Percentiles rank a stretch among this genome's conserved stretches.
Evolutionary conservation across 208 protist species (phyloP).

Genomic region (Lotmaria passim): DNA sequence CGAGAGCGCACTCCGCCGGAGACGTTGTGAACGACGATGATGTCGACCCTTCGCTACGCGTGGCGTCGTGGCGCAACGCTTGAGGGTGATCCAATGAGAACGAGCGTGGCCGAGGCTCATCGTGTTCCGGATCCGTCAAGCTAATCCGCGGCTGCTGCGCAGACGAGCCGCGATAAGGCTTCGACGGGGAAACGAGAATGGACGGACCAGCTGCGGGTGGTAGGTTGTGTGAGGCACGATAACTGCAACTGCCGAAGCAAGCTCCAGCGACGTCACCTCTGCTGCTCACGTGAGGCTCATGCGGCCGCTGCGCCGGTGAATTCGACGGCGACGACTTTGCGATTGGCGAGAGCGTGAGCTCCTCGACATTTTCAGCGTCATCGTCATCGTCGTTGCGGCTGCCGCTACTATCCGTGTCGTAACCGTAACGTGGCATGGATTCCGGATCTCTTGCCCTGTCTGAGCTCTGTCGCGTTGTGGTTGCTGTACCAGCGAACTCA

Average conservation of each 20-base stretch:
- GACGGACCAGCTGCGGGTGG: neutral
- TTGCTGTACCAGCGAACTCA: too few relatives aligned
- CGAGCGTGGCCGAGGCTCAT: too few relatives aligned
- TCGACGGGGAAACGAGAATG: conserved; percentile 9
- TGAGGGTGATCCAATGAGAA: neutral
- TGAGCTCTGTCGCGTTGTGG: too few relatives aligned
- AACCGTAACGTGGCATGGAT: too few relatives aligned
- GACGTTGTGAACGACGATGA: neutral
- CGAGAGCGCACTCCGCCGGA: neutral
- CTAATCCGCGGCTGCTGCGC: neutral
- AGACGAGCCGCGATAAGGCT: neutral
- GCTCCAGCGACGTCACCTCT: too few relatives aligned
- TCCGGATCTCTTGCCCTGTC: too few relatives aligned
- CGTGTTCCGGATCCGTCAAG: neutral
- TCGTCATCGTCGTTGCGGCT: neutral
- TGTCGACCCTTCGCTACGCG: neutral
- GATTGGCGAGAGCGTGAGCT: conserved; percentile 24
- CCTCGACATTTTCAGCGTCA: conserved; percentile 5
- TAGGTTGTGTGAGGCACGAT: neutral
- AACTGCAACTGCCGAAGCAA: neutral
- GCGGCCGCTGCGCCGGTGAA: neutral
- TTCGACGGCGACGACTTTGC: neutral
- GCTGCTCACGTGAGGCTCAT: neutral
- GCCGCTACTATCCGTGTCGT: too few relatives aligned
- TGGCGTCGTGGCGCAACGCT: neutral